These are phyloP conservation scores for Beauveria caledonica DNA, from an alignment of 2,329 filamentous ascomycete species.

Conservation along the genomic window DNA sequence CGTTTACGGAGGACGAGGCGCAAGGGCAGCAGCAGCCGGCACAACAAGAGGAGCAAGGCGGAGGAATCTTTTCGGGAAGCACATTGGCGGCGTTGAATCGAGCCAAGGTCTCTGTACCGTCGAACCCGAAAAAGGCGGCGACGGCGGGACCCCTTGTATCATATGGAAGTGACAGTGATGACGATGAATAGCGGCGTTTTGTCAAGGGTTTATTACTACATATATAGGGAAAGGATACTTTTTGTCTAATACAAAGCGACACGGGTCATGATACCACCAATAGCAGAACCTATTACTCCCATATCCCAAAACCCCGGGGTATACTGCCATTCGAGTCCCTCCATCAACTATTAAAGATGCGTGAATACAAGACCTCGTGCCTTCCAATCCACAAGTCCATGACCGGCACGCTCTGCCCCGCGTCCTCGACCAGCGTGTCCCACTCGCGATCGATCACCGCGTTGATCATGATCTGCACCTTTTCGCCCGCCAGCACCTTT, in stretches of 20 bases:
- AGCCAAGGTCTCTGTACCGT: slow-evolving; percentile 44
- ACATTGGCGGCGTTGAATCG: slow-evolving; percentile 71
- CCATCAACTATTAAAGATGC: slow-evolving; percentile 72
- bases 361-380: slow-evolving; percentile 75
- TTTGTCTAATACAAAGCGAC: slow-evolving; percentile 7
- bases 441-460: slow-evolving; percentile 53
- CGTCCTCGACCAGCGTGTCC: slow-evolving; percentile 51
- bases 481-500: slow-evolving; percentile 54
- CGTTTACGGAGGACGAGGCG: slow-evolving; percentile 31
- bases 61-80: slow-evolving; percentile 71
- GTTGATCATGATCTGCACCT: slow-evolving; percentile 50
- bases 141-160: slow-evolving; percentile 67
- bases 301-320: neutral
- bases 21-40: slow-evolving; percentile 13
- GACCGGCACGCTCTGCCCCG: slow-evolving; percentile 65
- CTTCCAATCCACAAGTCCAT: slow-evolving; percentile 79
- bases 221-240: slow-evolving; percentile 14
- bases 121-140: slow-evolving; percentile 43
- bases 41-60: slow-evolving; percentile 24
- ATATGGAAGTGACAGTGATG: slow-evolving; percentile 87
- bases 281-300: neutral
- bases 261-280: slow-evolving; percentile 23
- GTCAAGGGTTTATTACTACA: neutral
- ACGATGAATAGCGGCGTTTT: slow-evolving; percentile 28
- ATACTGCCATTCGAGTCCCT: neutral